phyloP scores from a whole-genome alignment of 371 early-diverging fungal genomes.

The Rhizomucor pusillus region DNA sequence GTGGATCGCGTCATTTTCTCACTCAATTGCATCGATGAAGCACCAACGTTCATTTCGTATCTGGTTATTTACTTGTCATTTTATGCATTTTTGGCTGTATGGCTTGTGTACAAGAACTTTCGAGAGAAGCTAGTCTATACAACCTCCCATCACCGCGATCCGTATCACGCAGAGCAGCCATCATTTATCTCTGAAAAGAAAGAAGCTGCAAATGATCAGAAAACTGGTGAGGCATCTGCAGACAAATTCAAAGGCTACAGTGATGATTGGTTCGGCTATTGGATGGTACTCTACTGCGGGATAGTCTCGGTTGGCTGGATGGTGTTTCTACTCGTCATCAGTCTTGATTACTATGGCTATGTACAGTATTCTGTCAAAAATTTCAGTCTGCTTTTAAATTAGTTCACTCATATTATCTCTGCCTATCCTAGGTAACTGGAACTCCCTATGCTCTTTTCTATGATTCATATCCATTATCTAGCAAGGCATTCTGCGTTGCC shows the following conservation, averaged over 20 bases:
- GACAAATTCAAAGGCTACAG: neutral
- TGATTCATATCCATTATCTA: conserved; percentile 37
- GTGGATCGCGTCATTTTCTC: conserved; percentile 57
- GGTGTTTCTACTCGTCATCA: conserved; percentile 50
- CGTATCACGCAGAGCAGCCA: conserved; percentile 1
- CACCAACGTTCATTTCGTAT: conserved; percentile 44
- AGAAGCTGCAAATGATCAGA: conserved; percentile 3
- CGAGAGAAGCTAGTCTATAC: conserved; percentile 23
- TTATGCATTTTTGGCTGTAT: conserved; percentile 45
- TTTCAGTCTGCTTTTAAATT: neutral
- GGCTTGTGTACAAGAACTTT: conserved; percentile 57
- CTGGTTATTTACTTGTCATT: conserved; percentile 59
- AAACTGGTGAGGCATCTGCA: neutral
- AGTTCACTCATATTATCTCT: conserved; percentile 7
- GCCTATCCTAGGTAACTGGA: conserved; percentile 27
- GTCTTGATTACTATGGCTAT: conserved; percentile 62
- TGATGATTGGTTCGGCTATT: neutral
- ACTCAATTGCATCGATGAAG: conserved; percentile 45
- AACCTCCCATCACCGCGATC: neutral
- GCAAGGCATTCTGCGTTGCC: conserved; percentile 38
- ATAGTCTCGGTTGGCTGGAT: conserved; percentile 39
- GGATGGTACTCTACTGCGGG: neutral
- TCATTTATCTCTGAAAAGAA: too few relatives aligned
- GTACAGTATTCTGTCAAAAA: conserved; percentile 9
- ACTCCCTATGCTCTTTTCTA: conserved; percentile 32